Base-by-base conservation (phyloP, 805 yeast genomes). In the Candida andamanensis region DNA sequence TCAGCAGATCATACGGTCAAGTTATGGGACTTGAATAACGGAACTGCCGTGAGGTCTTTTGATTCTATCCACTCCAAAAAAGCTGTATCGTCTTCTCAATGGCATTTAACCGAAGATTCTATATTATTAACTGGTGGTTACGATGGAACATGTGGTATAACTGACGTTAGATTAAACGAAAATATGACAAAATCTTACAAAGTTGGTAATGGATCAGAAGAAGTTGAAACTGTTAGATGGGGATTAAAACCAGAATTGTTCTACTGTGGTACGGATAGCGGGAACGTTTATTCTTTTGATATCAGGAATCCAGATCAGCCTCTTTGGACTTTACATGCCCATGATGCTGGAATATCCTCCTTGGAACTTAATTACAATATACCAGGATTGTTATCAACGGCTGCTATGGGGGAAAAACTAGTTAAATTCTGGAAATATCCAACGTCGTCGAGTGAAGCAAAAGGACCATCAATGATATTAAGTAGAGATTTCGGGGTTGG, bases 1-100 rank as follows among this genome's bases (percentile, higher is more conserved):
- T 87, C 97, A 6, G 97, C 97, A 1, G 98, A 92, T 54, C 74
- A 79, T 40, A 92, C 98, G 1, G 85, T 92, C 28, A 92, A 92
- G 60, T 69, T 92, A 45, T 92, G 98, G 98, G 98, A 92, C 59
- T 69, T 92, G 53, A 72, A 76, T 42, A 66, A 71, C 13, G 83
- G 83, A 29, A 63, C 62, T 29, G 94, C 90, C 17, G 95, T 80
- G 11, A 78, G 89, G 44, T 84, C 95, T 6, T 69, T 87, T 56
- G 66, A 72, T 40, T 50, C 61, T 4, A 70, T 86, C 39, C 98
- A 92, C 60, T 60, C 63, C n/a, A 77, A 77, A 41, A 87, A 85
- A 50, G 75, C 79, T 29, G 95, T 92, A 28, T 84, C 95, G 11
- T 66, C 84, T 15, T 80, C 94, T 15, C 82, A 82, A 50, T 92